Evolutionary conservation across 768 basidiomycete genomes (phyloP).

Genomic region (Serendipita sp.): DNA sequence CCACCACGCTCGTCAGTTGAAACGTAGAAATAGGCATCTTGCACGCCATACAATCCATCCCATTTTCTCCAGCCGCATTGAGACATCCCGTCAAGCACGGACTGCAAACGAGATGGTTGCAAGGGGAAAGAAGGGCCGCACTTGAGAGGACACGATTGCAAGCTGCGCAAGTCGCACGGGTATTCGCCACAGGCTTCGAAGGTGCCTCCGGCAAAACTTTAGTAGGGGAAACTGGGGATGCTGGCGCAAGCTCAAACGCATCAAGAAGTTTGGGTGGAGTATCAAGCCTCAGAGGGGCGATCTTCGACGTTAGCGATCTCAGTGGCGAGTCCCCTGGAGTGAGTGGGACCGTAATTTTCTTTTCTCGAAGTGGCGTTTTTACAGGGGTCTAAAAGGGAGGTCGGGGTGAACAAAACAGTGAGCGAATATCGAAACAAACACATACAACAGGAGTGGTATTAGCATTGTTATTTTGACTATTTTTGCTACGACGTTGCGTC

Average conservation of each 20-base stretch:
- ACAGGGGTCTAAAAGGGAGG: background rate
- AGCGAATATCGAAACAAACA: background rate
- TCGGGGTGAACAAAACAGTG: background rate
- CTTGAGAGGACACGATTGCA: background rate
- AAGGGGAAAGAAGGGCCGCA: conserved; percentile 38
- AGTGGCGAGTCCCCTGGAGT: background rate
- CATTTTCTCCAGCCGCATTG: conserved; percentile 82
- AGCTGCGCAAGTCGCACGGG: background rate
- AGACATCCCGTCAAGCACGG: conserved; percentile 71
- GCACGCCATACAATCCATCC: conserved; percentile 74
- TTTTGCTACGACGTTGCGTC: background rate
- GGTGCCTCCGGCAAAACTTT: background rate
- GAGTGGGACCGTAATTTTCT: background rate
- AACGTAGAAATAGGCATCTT: conserved; percentile 56
- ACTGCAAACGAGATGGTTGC: conserved; percentile 62
- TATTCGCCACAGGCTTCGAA: background rate
- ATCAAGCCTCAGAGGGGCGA: background rate
- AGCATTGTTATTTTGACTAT: background rate
- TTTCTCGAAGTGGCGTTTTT: background rate
- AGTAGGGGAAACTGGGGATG: background rate
- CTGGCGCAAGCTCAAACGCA: background rate
- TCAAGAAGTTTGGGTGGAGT: background rate
- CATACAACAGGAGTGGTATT: background rate
- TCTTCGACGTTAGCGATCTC: background rate
- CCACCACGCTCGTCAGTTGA: conserved; percentile 18